phyloP scores from a whole-genome alignment of 805 yeast genomes.

The Clavispora fructus region DNA sequence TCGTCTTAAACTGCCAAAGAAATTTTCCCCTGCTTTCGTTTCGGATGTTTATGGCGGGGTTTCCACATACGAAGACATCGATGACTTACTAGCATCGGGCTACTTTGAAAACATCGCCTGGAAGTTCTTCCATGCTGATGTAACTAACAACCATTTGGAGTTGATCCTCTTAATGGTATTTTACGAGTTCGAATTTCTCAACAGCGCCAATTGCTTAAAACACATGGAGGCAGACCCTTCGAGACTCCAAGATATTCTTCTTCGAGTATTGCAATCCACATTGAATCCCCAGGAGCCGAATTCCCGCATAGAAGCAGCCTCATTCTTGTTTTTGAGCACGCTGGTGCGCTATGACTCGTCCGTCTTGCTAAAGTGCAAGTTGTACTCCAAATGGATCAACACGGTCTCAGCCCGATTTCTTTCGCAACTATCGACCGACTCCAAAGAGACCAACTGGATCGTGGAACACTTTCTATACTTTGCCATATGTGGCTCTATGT shows the following conservation, averaged over 20 bases:
- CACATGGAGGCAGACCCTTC: constrained; percentile 13
- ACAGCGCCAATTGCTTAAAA: constrained; percentile 1
- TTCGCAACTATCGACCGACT: neutral
- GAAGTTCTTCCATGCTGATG: constrained; percentile 36
- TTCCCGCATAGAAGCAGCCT: constrained; percentile 11
- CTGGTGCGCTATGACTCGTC: constrained; percentile 1
- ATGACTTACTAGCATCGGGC: constrained; percentile 9
- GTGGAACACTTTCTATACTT: constrained; percentile 20
- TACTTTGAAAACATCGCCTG: constrained; percentile 32
- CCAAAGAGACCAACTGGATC: constrained; percentile 5
- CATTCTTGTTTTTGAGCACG: constrained; percentile 12
- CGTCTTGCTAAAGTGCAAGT: constrained; percentile 3
- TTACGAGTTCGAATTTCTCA: constrained; percentile 8
- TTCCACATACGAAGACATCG: constrained; percentile 2
- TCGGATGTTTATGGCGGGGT: constrained; percentile 7
- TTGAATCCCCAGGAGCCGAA: constrained; percentile 13
- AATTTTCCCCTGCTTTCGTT: constrained; percentile 5
- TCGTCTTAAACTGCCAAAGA: constrained; percentile 6
- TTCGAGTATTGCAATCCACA: constrained; percentile 20
- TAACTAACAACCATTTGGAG: constrained; percentile 36
- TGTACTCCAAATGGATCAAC: constrained; percentile 16
- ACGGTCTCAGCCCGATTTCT: constrained; percentile 26
- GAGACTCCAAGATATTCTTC: constrained; percentile 22
- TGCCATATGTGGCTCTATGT: neutral
- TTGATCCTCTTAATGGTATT: constrained; percentile 20